phyloP scores from a whole-genome alignment of 305 asterid genomes.

The Fraxinus albicans region DNA sequence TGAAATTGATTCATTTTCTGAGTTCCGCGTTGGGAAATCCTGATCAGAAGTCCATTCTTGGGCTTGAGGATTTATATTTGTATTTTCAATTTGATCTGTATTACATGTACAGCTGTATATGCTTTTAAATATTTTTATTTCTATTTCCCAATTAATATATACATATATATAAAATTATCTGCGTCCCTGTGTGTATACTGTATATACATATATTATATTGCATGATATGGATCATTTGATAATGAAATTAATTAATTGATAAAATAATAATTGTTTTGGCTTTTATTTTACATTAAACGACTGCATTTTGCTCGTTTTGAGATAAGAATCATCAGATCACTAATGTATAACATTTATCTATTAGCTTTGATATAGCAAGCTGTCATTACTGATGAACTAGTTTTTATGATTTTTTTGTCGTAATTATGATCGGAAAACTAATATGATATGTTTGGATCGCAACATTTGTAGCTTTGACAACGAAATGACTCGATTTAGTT shows the following conservation, averaged over 20 bases:
- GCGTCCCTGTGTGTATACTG: neutral
- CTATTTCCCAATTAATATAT: neutral
- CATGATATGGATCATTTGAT: neutral
- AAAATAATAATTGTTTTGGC: neutral
- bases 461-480: neutral
- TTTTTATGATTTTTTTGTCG: neutral
- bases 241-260: neutral
- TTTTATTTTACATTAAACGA: neutral
- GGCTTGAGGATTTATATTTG: slow-evolving; percentile 16
- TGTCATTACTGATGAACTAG: neutral
- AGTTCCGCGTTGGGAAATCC: slow-evolving; percentile 2
- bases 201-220: neutral
- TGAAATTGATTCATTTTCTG: slow-evolving; percentile 3
- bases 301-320: neutral
- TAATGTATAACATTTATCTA: neutral
- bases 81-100: slow-evolving; percentile 17
- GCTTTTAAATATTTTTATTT: neutral
- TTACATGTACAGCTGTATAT: slow-evolving; percentile 18
- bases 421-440: no score
- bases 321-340: neutral
- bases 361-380: neutral
- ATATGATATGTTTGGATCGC: no score
- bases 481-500: neutral
- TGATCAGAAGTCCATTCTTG: neutral
- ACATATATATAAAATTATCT: neutral